These are phyloP conservation scores for Rhodosporidiobolus odoratus DNA, from an alignment of 768 basidiomycete species.

Conservation along the genomic window DNA sequence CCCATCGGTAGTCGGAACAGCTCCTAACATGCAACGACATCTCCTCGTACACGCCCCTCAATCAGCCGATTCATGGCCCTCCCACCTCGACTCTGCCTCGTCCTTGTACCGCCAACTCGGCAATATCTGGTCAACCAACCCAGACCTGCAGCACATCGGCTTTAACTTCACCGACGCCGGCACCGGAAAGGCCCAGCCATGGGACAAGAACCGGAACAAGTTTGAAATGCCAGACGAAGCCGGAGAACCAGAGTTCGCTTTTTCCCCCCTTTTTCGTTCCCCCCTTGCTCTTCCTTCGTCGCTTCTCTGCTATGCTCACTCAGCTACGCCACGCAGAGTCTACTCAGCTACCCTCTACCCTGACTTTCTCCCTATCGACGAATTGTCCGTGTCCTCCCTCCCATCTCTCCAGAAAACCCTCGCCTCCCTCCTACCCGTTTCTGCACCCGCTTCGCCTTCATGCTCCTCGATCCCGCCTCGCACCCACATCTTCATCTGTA, in stretches of 20 bases:
- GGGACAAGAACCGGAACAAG: constrained; percentile 14
- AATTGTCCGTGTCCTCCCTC: constrained; percentile 17
- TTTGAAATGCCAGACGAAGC: constrained; percentile 27
- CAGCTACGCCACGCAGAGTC: no score
- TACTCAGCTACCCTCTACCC: constrained; percentile 40
- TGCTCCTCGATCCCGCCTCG: not conserved
- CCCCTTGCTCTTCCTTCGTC: not conserved
- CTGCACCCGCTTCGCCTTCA: not conserved
- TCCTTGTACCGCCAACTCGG: constrained; percentile 27
- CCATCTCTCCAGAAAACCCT: constrained; percentile 6
- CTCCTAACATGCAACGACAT: constrained; percentile 6
- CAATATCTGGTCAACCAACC: constrained; percentile 1
- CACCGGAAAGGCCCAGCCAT: not conserved
- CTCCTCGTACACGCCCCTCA: constrained; percentile 40
- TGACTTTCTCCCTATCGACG: constrained; percentile 11
- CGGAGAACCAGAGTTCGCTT: constrained; percentile 13
- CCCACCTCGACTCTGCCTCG: constrained; percentile 38
- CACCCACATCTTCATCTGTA: constrained; percentile 43
- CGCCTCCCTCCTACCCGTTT: constrained; percentile 4
- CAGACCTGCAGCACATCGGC: not conserved
- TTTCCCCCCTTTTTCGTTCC: not conserved
- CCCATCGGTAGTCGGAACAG: constrained; percentile 17
- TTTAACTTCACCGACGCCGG: constrained; percentile 24
- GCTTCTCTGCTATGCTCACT: not conserved
- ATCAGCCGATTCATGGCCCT: constrained; percentile 29